phyloP scores from a whole-genome alignment of 345 rosid genomes.

The Dipteronia sinensis region DNA sequence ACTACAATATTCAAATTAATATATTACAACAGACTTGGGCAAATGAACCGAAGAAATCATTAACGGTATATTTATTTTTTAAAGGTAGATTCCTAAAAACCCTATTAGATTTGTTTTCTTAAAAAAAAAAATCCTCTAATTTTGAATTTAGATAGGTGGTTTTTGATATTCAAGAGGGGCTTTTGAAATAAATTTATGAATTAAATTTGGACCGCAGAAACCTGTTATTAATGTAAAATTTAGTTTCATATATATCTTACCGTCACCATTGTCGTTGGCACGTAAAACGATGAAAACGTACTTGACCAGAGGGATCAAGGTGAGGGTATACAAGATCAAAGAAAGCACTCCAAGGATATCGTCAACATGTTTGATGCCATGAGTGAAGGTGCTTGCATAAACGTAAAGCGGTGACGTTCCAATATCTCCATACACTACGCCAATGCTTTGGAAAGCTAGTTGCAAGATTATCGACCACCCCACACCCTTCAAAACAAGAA shows the following conservation, averaged over 20 bases:
- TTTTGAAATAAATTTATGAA: too few relatives aligned
- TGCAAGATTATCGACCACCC: constrained; percentile 42
- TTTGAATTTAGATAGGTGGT: too few relatives aligned
- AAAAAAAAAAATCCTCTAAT: too few relatives aligned
- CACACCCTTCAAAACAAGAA: constrained; percentile 1
- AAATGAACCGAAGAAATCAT: neutral
- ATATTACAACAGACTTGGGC: neutral
- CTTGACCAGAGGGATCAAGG: constrained; percentile 54
- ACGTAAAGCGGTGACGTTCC: constrained; percentile 69
- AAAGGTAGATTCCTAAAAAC: too few relatives aligned
- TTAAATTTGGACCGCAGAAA: too few relatives aligned
- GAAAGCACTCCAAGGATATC: constrained; percentile 62
- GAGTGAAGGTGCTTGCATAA: constrained; percentile 34
- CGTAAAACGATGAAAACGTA: constrained; percentile 54
- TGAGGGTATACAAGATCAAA: constrained; percentile 53
- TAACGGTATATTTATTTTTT: neutral
- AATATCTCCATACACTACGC: constrained; percentile 59
- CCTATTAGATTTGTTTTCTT: too few relatives aligned
- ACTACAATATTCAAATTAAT: neutral
- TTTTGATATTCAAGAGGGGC: too few relatives aligned
- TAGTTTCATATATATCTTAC: constrained; percentile 16
- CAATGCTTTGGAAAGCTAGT: constrained; percentile 65
- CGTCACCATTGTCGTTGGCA: constrained; percentile 65
- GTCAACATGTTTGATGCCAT: constrained; percentile 43
- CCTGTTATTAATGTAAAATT: too few relatives aligned